Percentiles rank a stretch among this genome's conserved stretches.
phyloP scores from a whole-genome alignment of 116 monocot genomes.

The Papilionanthe hybrid region DNA sequence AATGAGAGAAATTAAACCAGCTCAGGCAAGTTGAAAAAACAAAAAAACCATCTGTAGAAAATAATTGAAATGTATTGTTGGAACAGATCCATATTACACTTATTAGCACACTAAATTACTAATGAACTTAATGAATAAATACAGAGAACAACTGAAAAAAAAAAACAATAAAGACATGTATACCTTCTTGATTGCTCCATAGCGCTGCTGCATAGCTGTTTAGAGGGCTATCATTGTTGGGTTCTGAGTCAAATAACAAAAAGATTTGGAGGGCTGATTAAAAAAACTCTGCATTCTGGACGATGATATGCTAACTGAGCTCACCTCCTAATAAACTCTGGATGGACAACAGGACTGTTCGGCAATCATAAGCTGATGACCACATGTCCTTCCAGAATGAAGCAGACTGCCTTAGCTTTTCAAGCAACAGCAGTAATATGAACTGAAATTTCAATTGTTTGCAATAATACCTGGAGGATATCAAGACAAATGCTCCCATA shows the following conservation, averaged over 20 bases:
- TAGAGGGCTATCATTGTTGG: conserved; percentile 72
- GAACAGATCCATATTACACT: too few relatives aligned
- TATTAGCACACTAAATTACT: too few relatives aligned
- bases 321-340: conserved; percentile 85
- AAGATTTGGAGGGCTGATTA: neutral
- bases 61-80: too few relatives aligned
- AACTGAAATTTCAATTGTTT: conserved; percentile 5
- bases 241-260: conserved; percentile 36
- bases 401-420: neutral
- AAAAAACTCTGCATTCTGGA: neutral
- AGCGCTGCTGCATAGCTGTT: conserved; percentile 63
- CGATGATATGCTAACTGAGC: neutral
- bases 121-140: neutral
- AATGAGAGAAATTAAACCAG: neutral
- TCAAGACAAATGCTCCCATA: conserved; percentile 75
- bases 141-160: neutral
- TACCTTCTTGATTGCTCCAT: conserved; percentile 71
- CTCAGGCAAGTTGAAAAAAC: neutral
- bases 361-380: conserved; percentile 80
- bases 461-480: conserved; percentile 64
- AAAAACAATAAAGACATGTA: neutral
- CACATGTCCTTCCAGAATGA: conserved; percentile 57
- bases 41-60: neutral
- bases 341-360: conserved; percentile 64
- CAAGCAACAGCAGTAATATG: neutral